Percentiles rank a stretch among this genome's conserved stretches.
Conservation (phyloP, 495 filamentous ascomycete genomes). For the Lasiosphaeris hirsuta region DNA sequence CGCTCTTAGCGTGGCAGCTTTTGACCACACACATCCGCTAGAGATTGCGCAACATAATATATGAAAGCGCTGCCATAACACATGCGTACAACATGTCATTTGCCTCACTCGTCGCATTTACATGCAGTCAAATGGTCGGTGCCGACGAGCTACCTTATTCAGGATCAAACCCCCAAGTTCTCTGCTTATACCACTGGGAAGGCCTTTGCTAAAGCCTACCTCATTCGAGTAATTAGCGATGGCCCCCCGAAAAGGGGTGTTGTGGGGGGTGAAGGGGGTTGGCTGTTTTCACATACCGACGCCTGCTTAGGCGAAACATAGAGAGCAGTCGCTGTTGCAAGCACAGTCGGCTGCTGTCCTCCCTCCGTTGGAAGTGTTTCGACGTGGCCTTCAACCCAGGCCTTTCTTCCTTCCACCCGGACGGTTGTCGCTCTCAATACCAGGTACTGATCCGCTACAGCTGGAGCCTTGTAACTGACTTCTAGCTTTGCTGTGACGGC, state of each 20-base stretch:
- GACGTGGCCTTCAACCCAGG: conserved; percentile 90
- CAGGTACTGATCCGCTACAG: conserved; percentile 69
- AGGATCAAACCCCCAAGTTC: not conserved
- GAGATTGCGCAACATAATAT: no score
- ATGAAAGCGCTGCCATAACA: no score
- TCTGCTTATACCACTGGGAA: conserved; percentile 34
- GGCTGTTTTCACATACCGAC: conserved; percentile 51
- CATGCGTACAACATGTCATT: not conserved
- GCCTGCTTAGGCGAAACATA: conserved; percentile 89
- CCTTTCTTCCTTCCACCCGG: conserved; percentile 91
- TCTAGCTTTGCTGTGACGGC: conserved; percentile 89
- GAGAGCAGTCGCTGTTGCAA: conserved; percentile 58
- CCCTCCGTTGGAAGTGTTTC: conserved; percentile 64
- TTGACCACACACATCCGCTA: no score
- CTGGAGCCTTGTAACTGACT: conserved; percentile 82
- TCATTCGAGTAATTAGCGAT: conserved; percentile 1
- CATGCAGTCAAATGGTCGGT: not conserved
- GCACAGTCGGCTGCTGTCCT: conserved; percentile 32
- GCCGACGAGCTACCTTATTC: not conserved
- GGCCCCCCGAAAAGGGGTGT: not conserved
- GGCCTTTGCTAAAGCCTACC: conserved; percentile 42
- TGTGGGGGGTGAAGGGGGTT: no score
- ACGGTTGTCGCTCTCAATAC: conserved; percentile 77
- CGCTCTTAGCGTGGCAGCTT: no score
- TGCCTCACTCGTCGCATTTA: not conserved